These are phyloP conservation scores for Camellia lanceoleosa DNA, from an alignment of 148 eudicot genomes.

Conservation along the genomic window DNA sequence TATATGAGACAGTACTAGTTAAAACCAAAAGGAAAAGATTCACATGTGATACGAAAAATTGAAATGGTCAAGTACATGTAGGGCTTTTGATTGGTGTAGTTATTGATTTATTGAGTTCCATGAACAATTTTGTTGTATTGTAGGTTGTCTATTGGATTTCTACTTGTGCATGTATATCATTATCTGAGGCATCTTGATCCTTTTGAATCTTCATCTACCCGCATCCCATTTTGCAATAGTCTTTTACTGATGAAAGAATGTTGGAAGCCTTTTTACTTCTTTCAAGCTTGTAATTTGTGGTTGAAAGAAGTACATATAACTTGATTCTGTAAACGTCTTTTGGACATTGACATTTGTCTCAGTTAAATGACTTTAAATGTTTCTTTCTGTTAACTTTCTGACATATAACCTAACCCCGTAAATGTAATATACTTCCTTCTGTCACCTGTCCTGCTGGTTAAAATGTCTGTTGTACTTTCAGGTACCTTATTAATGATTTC, in stretches of 20 bases:
- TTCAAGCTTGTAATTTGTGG: neutral
- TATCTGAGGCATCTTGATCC: neutral
- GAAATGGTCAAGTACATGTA: neutral
- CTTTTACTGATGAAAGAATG: neutral
- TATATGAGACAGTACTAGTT: neutral
- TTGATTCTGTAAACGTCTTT: neutral
- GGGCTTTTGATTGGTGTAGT: neutral
- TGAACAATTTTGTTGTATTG: neutral
- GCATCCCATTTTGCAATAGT: too few relatives aligned
- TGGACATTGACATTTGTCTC: neutral
- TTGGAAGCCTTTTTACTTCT: neutral
- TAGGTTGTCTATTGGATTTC: conserved; percentile 4
- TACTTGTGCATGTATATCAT: neutral
- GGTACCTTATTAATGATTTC: neutral
- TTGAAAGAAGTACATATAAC: conserved; percentile 3
- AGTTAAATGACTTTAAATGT: neutral
- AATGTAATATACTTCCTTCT: neutral
- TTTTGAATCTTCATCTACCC: neutral
- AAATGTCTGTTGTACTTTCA: neutral
- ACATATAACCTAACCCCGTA: neutral
- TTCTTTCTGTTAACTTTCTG: neutral
- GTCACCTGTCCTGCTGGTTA: neutral
- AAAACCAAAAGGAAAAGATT: neutral
- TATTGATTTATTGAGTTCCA: neutral
- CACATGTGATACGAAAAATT: neutral